Percentiles rank a stretch among this genome's conserved stretches.
Conservation (phyloP, 345 rosid species). For the Alliaria petiolata region DNA sequence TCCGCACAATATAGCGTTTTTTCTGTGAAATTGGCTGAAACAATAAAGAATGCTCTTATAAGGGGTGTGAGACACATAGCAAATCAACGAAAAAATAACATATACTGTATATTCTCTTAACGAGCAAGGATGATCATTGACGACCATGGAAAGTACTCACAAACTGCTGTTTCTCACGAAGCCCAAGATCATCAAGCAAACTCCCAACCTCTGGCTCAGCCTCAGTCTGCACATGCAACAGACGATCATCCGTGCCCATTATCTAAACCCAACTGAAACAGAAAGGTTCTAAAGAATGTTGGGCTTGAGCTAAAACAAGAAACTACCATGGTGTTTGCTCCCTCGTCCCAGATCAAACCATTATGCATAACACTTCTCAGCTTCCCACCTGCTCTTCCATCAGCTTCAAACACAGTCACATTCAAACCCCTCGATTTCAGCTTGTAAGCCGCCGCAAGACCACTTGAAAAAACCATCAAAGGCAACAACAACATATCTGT, state of each 20-base stretch:
- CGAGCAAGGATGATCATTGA: neutral
- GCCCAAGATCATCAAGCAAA: constrained; percentile 75
- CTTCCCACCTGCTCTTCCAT: constrained; percentile 84
- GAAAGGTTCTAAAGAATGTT: neutral
- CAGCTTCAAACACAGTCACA: constrained; percentile 83
- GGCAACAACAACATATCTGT: neutral
- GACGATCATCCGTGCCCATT: neutral
- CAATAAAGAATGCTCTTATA: constrained; percentile 4
- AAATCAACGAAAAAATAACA: neutral
- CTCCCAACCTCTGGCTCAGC: constrained; percentile 66
- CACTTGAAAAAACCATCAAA: constrained; percentile 38
- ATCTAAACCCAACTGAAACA: neutral
- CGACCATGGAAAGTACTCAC: constrained; percentile 42
- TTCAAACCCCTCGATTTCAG: constrained; percentile 72
- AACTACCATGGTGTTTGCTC: constrained; percentile 90
- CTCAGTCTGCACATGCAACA: constrained; percentile 56
- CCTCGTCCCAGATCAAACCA: constrained; percentile 87
- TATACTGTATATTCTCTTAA: neutral
- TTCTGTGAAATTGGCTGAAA: constrained; percentile 81
- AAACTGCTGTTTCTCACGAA: constrained; percentile 76
- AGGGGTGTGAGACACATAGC: neutral
- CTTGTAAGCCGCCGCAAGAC: constrained; percentile 92
- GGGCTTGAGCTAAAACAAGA: neutral
- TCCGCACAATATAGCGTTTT: constrained; percentile 73
- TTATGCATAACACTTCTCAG: constrained; percentile 56